A percentile compares a stretch with the other conserved stretches of the same genome.
Conservation (phyloP, 202 grass and related monocot species). For the Setaria viridis region DNA sequence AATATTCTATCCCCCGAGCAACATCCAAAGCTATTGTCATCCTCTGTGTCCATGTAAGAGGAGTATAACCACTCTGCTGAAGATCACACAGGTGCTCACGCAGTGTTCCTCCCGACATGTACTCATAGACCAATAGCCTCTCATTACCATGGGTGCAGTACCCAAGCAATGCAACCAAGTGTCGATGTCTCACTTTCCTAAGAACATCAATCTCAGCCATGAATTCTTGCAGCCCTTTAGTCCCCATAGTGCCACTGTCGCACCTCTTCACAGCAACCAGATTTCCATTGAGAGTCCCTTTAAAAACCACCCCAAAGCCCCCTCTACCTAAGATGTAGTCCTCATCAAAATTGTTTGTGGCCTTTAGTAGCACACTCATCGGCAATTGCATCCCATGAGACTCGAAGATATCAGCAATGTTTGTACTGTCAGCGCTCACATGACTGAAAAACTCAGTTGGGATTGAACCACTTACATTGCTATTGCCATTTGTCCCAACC, state of each 20-base stretch:
- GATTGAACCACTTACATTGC: slow-evolving; percentile 39
- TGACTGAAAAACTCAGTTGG: slow-evolving; percentile 62
- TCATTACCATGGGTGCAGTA: slow-evolving; percentile 77
- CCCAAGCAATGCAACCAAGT: slow-evolving; percentile 84
- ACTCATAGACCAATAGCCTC: slow-evolving; percentile 95
- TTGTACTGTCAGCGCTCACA: slow-evolving; percentile 43
- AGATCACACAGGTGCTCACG: slow-evolving; percentile 74
- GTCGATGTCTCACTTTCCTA: slow-evolving; percentile 81
- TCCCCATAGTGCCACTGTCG: slow-evolving; percentile 64
- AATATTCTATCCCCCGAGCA: slow-evolving; percentile 89
- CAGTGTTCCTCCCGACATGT: slow-evolving; percentile 80
- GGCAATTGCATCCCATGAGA: slow-evolving; percentile 78
- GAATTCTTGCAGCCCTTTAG: slow-evolving; percentile 78
- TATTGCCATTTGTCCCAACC: slow-evolving; percentile 56
- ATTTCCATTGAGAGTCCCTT: slow-evolving; percentile 73
- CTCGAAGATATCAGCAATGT: slow-evolving; percentile 52
- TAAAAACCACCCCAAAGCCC: slow-evolving; percentile 93
- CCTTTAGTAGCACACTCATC: slow-evolving; percentile 64
- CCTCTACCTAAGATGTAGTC: slow-evolving; percentile 75
- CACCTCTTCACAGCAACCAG: slow-evolving; percentile 86
- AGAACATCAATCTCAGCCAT: slow-evolving; percentile 95
- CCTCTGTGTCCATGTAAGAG: slow-evolving; percentile 88
- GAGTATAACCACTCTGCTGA: slow-evolving; percentile 49
- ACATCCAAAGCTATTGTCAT: slow-evolving; percentile 91
- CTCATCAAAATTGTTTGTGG: slow-evolving; percentile 89